These are phyloP conservation scores for Trametes hirsuta DNA, from an alignment of 1,284 basidiomycete genomes.

Conservation along the genomic window DNA sequence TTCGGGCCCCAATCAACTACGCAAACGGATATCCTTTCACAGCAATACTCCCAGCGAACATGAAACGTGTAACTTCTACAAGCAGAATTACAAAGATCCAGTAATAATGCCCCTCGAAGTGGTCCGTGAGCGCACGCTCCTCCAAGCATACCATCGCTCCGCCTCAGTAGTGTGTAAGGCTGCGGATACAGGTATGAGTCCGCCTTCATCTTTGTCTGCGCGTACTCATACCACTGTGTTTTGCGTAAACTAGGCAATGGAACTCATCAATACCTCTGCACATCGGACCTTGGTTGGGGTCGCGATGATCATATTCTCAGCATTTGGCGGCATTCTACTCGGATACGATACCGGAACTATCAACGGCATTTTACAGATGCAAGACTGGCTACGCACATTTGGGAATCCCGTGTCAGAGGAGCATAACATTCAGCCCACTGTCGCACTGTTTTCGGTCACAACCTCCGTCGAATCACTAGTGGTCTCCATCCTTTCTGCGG, in stretches of 20 bases:
- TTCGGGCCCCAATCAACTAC: too few relatives aligned
- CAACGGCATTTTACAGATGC: conserved; percentile 66
- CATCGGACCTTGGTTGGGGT: conserved; percentile 45
- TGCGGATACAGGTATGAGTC: too few relatives aligned
- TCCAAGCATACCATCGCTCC: too few relatives aligned
- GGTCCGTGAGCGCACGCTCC: too few relatives aligned
- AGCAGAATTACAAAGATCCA: too few relatives aligned
- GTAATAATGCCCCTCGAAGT: too few relatives aligned
- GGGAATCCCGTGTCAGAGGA: conserved; percentile 37
- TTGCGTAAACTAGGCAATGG: neutral
- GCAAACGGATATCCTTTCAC: too few relatives aligned
- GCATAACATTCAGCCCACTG: conserved; percentile 27
- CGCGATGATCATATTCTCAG: conserved; percentile 68
- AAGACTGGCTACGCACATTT: conserved; percentile 54
- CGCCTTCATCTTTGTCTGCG: neutral
- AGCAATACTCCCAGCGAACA: too few relatives aligned
- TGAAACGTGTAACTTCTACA: too few relatives aligned
- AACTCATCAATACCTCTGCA: neutral
- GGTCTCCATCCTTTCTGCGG: conserved; percentile 49
- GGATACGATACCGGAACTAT: conserved; percentile 80
- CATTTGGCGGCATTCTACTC: conserved; percentile 85
- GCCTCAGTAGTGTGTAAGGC: too few relatives aligned
- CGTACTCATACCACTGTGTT: neutral
- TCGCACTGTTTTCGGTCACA: conserved; percentile 24
- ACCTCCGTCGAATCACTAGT: conserved; percentile 38